Evolutionary conservation across 225 moss, liverwort and hornwort genomes (phyloP).

Genomic region (Straminergon stramineum): DNA sequence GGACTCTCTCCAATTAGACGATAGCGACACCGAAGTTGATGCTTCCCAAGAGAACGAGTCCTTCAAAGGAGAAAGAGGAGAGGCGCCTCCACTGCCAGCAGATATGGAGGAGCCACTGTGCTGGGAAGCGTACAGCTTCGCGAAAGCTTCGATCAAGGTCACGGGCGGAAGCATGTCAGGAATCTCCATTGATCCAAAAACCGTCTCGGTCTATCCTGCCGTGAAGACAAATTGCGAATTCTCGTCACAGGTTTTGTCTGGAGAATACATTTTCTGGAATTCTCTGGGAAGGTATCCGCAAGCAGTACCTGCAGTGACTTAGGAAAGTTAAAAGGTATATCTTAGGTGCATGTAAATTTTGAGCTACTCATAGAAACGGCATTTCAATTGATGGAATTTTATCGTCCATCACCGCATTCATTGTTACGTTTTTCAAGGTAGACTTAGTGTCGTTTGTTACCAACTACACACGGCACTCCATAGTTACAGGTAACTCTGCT

Average conservation of each 20-base stretch:
- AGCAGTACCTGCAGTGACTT: conserved; percentile 22
- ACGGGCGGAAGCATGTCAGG: conserved; percentile 89
- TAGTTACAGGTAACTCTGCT: not conserved
- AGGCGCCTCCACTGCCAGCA: conserved; percentile 43
- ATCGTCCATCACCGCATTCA: not conserved
- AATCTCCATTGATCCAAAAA: conserved; percentile 78
- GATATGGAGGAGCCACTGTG: conserved; percentile 91
- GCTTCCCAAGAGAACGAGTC: conserved; percentile 43
- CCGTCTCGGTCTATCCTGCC: conserved; percentile 70
- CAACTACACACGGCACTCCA: not conserved
- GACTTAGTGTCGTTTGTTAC: not conserved
- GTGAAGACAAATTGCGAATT: conserved; percentile 72
- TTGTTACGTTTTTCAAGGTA: not conserved
- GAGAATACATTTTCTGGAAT: conserved; percentile 97
- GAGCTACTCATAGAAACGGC: not conserved
- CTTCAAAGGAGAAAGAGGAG: conserved; percentile 71
- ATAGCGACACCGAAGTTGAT: conserved; percentile 43
- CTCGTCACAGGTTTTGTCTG: conserved; percentile 88
- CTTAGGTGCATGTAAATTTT: not conserved
- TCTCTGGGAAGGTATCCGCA: conserved; percentile 88
- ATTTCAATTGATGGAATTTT: not conserved
- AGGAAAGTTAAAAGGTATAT: not conserved
- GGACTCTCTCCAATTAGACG: conserved; percentile 22
- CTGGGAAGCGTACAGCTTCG: conserved; percentile 98
- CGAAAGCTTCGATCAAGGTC: conserved; percentile 78